These are phyloP conservation scores for Bombardia bombarda DNA, from an alignment of 495 filamentous ascomycete species.

Conservation along the genomic window DNA sequence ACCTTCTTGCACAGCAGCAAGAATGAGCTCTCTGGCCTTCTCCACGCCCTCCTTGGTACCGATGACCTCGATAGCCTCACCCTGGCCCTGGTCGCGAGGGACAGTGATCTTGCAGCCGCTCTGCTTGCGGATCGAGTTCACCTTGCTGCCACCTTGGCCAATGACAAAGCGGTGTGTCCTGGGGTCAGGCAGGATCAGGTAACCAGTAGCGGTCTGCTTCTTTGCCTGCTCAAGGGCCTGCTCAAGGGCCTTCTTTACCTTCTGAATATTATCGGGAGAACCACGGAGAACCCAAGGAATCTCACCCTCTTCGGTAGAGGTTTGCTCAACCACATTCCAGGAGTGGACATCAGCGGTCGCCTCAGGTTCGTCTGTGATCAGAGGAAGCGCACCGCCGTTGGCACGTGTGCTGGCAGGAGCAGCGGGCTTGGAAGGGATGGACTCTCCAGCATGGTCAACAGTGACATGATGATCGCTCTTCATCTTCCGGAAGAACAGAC, in stretches of 20 bases:
- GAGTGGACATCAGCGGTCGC: constrained; percentile 55
- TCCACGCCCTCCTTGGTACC: constrained; percentile 75
- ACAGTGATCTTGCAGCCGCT: constrained; percentile 90
- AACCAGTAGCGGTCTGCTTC: constrained; percentile 68
- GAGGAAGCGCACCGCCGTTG: constrained; percentile 58
- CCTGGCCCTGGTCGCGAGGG: constrained; percentile 66
- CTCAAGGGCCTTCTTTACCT: constrained; percentile 64
- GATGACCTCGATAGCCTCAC: constrained; percentile 81
- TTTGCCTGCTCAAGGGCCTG: constrained; percentile 63
- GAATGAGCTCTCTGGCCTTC: constrained; percentile 79
- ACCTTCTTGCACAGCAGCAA: constrained; percentile 64
- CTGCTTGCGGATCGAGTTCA: constrained; percentile 85
- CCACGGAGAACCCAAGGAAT: constrained; percentile 92
- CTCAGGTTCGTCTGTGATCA: constrained; percentile 80
- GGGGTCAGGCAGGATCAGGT: constrained; percentile 83
- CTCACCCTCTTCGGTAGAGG: constrained; percentile 53
- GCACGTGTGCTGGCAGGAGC: constrained; percentile 32
- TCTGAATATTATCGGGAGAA: constrained; percentile 61
- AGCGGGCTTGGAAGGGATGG: constrained; percentile 58
- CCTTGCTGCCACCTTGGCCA: constrained; percentile 78
- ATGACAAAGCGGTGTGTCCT: constrained; percentile 84
- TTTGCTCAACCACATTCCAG: constrained; percentile 67
- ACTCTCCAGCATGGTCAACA: constrained; percentile 79
- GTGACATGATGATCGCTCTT: constrained; percentile 76
- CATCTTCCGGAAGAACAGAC: constrained; percentile 82